Evolutionary conservation across 2,329 filamentous ascomycete genomes (phyloP), one percentile per base, ranked within the genome.

Genomic region (Pseudogymnoascus sp.): DNA sequence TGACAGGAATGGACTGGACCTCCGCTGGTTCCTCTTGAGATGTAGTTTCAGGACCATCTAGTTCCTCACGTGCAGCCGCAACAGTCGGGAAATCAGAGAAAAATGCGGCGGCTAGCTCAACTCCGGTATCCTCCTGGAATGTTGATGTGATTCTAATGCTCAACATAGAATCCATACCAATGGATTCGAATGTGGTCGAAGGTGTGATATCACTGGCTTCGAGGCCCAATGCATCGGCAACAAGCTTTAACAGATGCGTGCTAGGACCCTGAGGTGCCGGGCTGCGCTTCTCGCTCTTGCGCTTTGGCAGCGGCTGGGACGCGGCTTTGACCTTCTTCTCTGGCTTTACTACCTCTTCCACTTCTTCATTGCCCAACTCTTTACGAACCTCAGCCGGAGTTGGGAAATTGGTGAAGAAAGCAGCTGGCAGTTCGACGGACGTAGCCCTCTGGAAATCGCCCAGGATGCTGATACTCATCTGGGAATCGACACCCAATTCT

Each of bases 401-500:
- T 9, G 41, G 41, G 41, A 47, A 47, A 28, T 47, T 47, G 14
- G 41, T 47, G 14, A 47, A 47, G 41, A 47, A 47, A 12, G 41
- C 41, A 47, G 41, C 41, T 4, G 41, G 41, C 6, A 47, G 41
- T 22, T 47, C 41, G 2, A 47, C 41, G 22, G 41, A 20, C 22
- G 41, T 28, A 8, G 20, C 14, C 4, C 41, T 47, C 22, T 28
- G 41, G 22, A 47, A 28, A 12, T 47, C 41, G 4, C 41, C 41
- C 4, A 47, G 22, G 14, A 47, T 47, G 41, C 41, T 47, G 41
- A 47, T 47, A 12, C 41, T 47, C 74, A 86, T 82, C n/a, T 86
- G 75, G 1, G 83, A 85, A 67, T 86, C 83, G 12, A 84, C 79
- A 28, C 83, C 83, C 2, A 85, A 74, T 62, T 85, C 82, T 2